Evolutionary conservation across 78 protist species (phyloP).

Genomic region (Speleostelium caveatum): DNA sequence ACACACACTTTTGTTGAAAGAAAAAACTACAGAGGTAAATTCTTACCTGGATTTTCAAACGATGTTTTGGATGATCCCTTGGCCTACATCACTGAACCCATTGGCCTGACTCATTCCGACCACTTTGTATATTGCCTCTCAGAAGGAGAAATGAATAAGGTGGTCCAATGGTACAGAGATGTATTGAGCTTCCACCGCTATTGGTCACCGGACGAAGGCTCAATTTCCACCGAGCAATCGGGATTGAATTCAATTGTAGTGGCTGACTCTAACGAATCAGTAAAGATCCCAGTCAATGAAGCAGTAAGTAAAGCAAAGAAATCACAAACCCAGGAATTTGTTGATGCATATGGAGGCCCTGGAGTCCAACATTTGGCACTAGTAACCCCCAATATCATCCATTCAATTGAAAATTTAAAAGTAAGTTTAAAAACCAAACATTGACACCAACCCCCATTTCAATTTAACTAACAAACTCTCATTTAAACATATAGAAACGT

Average conservation of each 20-base stretch:
- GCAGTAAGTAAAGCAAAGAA: constrained; percentile 79
- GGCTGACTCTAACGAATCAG: constrained; percentile 66
- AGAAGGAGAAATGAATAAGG: constrained; percentile 72
- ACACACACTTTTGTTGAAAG: constrained; percentile 89
- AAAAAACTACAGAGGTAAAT: constrained; percentile 78
- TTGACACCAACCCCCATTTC: no score
- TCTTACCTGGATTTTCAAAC: constrained; percentile 83
- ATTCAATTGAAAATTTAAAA: constrained; percentile 22
- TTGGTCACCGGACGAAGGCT: constrained; percentile 89
- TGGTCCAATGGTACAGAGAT: constrained; percentile 78
- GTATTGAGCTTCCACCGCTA: constrained; percentile 88
- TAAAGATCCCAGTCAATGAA: constrained; percentile 90
- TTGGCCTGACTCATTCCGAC: constrained; percentile 75
- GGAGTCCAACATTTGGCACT: constrained; percentile 96
- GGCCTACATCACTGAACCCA: constrained; percentile 3
- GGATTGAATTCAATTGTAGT: constrained; percentile 85
- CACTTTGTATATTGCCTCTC: constrained; percentile 87
- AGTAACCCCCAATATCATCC: constrained; percentile 78
- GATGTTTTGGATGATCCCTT: constrained; percentile 41
- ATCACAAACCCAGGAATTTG: constrained; percentile 89
- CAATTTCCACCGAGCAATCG: constrained; percentile 87
- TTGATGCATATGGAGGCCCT: constrained; percentile 92
- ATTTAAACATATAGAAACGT: constrained; percentile 72
- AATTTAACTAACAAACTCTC: no score
- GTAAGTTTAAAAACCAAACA: no score